A percentile compares a stretch with the other conserved stretches of the same genome.
phyloP scores from a whole-genome alignment of 345 rosid genomes.

The Brassica nigra region DNA sequence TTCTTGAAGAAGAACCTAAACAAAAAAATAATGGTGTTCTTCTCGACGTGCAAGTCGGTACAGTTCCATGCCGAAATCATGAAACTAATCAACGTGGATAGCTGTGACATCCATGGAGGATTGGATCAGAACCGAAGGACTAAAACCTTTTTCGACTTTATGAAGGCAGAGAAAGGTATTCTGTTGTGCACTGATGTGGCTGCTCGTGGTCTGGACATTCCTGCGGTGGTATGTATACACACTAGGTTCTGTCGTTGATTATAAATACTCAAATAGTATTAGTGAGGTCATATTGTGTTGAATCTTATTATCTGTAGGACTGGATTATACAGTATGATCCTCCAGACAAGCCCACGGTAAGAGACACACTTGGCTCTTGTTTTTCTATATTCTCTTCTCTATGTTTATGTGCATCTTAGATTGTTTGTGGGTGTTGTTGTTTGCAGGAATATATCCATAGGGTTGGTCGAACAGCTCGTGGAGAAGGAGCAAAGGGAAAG shows the following conservation, averaged over 20 bases:
- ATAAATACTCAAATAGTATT: not conserved
- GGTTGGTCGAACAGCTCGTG: conserved; percentile 99
- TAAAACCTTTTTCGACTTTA: conserved; percentile 89
- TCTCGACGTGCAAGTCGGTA: conserved; percentile 98
- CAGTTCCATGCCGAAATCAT: conserved; percentile 87
- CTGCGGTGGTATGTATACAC: conserved; percentile 70
- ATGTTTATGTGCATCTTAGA: not conserved
- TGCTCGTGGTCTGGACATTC: conserved; percentile 99
- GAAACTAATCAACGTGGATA: conserved; percentile 71
- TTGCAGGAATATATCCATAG: conserved; percentile 95
- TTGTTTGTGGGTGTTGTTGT: conserved; percentile 19
- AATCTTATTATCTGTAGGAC: conserved; percentile 55
- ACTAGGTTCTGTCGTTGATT: not conserved
- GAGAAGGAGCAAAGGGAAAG: conserved; percentile 96
- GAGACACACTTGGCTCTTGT: not conserved
- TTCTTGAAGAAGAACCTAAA: conserved; percentile 83
- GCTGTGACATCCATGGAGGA: conserved; percentile 89
- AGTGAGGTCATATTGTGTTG: conserved; percentile 1
- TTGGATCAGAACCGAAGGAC: conserved; percentile 92
- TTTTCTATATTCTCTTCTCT: not conserved
- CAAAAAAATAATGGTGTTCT: conserved; percentile 96
- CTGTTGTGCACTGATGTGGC: conserved; percentile 97
- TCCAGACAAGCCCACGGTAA: conserved; percentile 92
- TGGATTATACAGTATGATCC: conserved; percentile 99
- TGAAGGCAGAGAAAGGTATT: conserved; percentile 89